Evolutionary conservation across 129 eudicot genomes (phyloP).

Genomic region (Heracleum sosnowskyi): DNA sequence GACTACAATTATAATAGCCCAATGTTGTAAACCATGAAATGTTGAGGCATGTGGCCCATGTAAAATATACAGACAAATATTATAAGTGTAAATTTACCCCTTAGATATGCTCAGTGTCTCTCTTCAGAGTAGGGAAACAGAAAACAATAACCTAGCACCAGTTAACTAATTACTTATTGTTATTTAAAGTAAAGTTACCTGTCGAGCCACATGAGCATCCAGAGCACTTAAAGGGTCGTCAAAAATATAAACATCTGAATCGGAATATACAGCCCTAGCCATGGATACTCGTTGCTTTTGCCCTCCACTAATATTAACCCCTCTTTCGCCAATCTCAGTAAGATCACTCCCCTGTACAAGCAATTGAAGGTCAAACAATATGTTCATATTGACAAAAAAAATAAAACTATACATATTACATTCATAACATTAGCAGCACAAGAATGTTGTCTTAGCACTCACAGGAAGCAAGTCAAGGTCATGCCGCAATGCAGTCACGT

Average conservation of each 20-base stretch:
- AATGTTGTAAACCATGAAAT: background rate
- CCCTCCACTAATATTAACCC: slow-evolving; percentile 97
- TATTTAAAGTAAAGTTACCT: slow-evolving; percentile 32
- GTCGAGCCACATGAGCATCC: slow-evolving; percentile 91
- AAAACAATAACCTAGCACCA: background rate
- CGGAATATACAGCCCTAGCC: slow-evolving; percentile 92
- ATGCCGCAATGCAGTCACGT: slow-evolving; percentile 68
- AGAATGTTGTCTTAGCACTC: slow-evolving; percentile 16
- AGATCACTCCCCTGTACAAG: slow-evolving; percentile 70
- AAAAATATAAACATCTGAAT: slow-evolving; percentile 79
- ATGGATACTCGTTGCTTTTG: slow-evolving; percentile 95
- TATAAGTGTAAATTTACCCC: background rate
- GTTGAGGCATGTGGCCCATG: background rate
- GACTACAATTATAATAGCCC: background rate
- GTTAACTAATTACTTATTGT: background rate
- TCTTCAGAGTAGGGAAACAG: background rate
- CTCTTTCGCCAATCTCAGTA: slow-evolving; percentile 98
- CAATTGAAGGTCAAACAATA: background rate
- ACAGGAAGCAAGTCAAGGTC: slow-evolving; percentile 87
- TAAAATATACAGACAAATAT: background rate
- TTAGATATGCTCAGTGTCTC: background rate
- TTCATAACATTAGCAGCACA: background rate
- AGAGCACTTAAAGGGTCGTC: slow-evolving; percentile 98
- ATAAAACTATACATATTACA: background rate
- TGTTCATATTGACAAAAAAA: background rate